Evolutionary conservation across 352 stramenopile genomes (phyloP), one percentile per base, ranked within the genome.

Genomic region (Pythium utonaiense): DNA sequence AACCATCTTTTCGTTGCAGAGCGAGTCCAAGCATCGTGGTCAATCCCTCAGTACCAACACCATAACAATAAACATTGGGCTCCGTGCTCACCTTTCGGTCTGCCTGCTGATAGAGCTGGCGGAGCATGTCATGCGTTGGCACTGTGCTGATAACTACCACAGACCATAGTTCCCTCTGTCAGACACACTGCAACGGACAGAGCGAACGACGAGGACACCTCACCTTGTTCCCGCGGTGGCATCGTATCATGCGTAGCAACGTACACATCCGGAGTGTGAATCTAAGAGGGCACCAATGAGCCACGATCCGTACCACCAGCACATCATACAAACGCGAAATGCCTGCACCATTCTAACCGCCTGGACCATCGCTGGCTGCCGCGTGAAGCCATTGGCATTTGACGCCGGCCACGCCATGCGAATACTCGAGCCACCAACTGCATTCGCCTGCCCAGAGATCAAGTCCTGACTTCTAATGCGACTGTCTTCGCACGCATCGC

Each of bases 211-310:
- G n/a, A n/a, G n/a, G n/a, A 13, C 49, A 44, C 17, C 19, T 21
- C 67, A 88, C 82, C 77, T 89, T 90, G 82, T 21, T 74, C 42
- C 5, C 53, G 31, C 33, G 77, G 75, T 16, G 82, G 80, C 77
- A 83, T 84, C 0, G 82, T 89, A 48, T 92, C 71, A 40, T 89
- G 59, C 41, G 78, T 92, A 52, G 82, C 82, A 25, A 86, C 57
- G 55, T 89, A 92, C 45, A 60, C 62, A 40, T 75, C 72, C 3
- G 82, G 82, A 0, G 71, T 69, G 34, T 74, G 57, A 14, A 91
- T 91, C 82, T 91, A 50, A 28, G 16, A 25, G 31, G 55, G 10
- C 13, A 67, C 64, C 1, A 40, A 27, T 25, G 22, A 25, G 40
- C 34, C 58, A 8, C 50, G 36, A 21, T 12, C 40, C 9, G 3